A percentile compares a stretch with the other conserved stretches of the same genome.
Evolutionary conservation across 768 basidiomycete species (phyloP).

Genomic region (Suillus plorans): DNA sequence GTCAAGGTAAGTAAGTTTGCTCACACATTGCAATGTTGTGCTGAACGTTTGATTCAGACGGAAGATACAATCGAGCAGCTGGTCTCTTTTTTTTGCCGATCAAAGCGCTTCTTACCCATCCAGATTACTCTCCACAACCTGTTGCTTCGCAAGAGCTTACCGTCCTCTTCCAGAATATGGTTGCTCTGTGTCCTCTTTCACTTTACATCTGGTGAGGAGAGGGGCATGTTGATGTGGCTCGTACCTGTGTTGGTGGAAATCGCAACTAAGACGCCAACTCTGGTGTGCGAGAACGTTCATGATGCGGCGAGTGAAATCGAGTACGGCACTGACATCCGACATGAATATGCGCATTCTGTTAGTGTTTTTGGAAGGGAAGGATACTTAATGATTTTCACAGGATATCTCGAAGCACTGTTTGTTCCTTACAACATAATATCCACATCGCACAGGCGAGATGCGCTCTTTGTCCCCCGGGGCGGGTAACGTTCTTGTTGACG

Average conservation of each 20-base stretch:
- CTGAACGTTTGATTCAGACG: slow-evolving; percentile 41
- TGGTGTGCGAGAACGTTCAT: slow-evolving; percentile 78
- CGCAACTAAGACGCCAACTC: slow-evolving; percentile 80
- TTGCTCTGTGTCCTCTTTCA: slow-evolving; percentile 87
- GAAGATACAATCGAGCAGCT: slow-evolving; percentile 87
- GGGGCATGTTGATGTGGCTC: slow-evolving; percentile 75
- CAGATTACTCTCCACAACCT: slow-evolving; percentile 61
- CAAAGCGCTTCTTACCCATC: slow-evolving; percentile 77
- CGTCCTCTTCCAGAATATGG: slow-evolving; percentile 84
- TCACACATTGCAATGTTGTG: not conserved
- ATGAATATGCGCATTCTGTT: slow-evolving; percentile 79
- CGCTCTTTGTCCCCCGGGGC: slow-evolving; percentile 76
- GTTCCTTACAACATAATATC: slow-evolving; percentile 55
- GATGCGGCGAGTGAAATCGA: slow-evolving; percentile 89
- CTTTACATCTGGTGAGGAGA: slow-evolving; percentile 59
- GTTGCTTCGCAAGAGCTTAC: slow-evolving; percentile 59
- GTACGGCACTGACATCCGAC: slow-evolving; percentile 87
- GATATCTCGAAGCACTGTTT: slow-evolving; percentile 68
- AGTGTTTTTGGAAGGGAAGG: slow-evolving; percentile 19
- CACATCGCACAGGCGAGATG: slow-evolving; percentile 65
- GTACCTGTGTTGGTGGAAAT: slow-evolving; percentile 74
- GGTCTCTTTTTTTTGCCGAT: slow-evolving; percentile 89
- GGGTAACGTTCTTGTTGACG: slow-evolving; percentile 80
- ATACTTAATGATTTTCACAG: slow-evolving; percentile 37
- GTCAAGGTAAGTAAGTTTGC: slow-evolving; percentile 60